Evolutionary conservation across 495 filamentous ascomycete genomes (phyloP).

Genomic region (Penicillium daleae): DNA sequence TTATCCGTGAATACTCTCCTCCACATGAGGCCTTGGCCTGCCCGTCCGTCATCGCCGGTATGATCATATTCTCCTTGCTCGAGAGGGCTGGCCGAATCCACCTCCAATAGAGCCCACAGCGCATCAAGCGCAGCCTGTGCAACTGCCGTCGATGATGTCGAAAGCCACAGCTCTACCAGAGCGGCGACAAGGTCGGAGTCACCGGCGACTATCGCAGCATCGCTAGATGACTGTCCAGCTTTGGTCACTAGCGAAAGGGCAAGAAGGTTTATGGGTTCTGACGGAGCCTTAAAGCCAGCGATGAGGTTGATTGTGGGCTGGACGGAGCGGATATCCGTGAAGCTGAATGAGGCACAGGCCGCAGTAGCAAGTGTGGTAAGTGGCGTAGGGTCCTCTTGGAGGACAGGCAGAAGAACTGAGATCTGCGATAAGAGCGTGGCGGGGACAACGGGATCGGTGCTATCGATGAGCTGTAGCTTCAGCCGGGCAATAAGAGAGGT

Average conservation of each 20-base stretch:
- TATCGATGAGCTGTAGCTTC: slow-evolving; percentile 45
- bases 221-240: slow-evolving; percentile 60
- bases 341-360: slow-evolving; percentile 44
- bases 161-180: slow-evolving; percentile 73
- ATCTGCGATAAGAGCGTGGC: slow-evolving; percentile 50
- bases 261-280: slow-evolving; percentile 68
- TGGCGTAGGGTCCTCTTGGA: slow-evolving; percentile 57
- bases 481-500: slow-evolving; percentile 44
- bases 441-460: slow-evolving; percentile 40
- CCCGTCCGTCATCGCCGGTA: slow-evolving; percentile 35
- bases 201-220: slow-evolving; percentile 70
- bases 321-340: slow-evolving; percentile 48
- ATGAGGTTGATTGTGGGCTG: slow-evolving; percentile 52
- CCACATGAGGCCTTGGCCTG: slow-evolving; percentile 75
- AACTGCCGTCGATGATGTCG: slow-evolving; percentile 70
- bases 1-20: slow-evolving; percentile 68
- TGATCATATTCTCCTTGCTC: slow-evolving; percentile 51
- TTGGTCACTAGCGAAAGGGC: slow-evolving; percentile 74
- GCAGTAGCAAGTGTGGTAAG: slow-evolving; percentile 48
- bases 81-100: slow-evolving; percentile 55
- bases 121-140: slow-evolving; percentile 67
- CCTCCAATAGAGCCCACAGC: slow-evolving; percentile 70
- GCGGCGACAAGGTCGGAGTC: slow-evolving; percentile 63
- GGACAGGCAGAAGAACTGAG: slow-evolving; percentile 47
- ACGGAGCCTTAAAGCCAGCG: slow-evolving; percentile 60